A percentile compares a stretch with the other conserved stretches of the same genome.
These are phyloP conservation scores for Syncephalastrum contaminatum DNA, from an alignment of 371 early-diverging fungal species.

Conservation along the genomic window DNA sequence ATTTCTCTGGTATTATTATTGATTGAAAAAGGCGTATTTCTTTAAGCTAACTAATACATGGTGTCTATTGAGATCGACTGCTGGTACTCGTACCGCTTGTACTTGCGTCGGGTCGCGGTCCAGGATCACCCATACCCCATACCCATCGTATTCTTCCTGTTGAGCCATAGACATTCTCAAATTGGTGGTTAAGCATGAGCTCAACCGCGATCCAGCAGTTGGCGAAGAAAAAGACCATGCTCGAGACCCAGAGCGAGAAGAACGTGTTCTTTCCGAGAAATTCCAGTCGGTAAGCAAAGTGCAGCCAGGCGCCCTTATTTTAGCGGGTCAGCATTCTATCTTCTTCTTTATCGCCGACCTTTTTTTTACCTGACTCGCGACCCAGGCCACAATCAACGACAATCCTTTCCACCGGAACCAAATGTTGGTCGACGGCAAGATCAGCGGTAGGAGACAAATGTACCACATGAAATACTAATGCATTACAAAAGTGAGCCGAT, in stretches of 20 bases:
- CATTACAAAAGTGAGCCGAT: background rate
- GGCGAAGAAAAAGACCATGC: constrained; percentile 62
- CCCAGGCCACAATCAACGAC: constrained; percentile 69
- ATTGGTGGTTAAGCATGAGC: constrained; percentile 55
- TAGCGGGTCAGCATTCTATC: constrained; percentile 3
- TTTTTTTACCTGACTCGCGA: constrained; percentile 58
- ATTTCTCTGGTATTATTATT: no score
- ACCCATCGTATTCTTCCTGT: constrained; percentile 55
- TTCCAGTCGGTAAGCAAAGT: constrained; percentile 83
- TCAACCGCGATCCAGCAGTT: constrained; percentile 73
- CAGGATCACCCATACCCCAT: constrained; percentile 54
- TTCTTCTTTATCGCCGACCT: background rate
- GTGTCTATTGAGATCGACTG: constrained; percentile 1
- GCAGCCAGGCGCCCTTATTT: constrained; percentile 78
- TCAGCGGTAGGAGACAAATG: constrained; percentile 85
- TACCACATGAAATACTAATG: constrained; percentile 98
- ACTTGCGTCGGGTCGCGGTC: constrained; percentile 1
- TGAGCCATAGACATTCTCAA: constrained; percentile 52
- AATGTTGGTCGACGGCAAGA: constrained; percentile 69
- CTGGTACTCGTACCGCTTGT: no score
- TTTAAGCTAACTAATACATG: no score
- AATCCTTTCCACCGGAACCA: constrained; percentile 57
- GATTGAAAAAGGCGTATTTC: no score
- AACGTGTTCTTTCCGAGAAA: constrained; percentile 85
- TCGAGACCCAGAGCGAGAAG: constrained; percentile 69